Conservation (phyloP, 257 asterid species). For the Rhazya stricta region DNA sequence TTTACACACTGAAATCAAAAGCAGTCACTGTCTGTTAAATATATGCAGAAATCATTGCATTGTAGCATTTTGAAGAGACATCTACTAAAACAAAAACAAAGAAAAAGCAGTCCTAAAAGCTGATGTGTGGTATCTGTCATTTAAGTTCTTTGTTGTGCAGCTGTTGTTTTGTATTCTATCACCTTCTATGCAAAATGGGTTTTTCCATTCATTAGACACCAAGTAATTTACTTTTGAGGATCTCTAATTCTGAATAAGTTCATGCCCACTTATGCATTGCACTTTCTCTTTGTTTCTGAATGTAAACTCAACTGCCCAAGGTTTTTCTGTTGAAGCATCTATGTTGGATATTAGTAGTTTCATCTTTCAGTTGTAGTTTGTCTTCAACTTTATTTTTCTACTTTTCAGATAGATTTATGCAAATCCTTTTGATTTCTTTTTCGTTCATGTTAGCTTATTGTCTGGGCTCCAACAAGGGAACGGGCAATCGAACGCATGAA, state of each 20-base stretch:
- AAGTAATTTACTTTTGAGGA: not conserved
- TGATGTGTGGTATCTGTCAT: not conserved
- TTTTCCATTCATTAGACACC: not conserved
- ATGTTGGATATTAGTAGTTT: not conserved
- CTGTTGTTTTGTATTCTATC: not conserved
- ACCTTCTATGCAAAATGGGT: not conserved
- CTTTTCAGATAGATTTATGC: not conserved
- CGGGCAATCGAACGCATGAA: slow-evolving; percentile 96
- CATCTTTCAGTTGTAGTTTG: not conserved
- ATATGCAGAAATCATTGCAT: not conserved
- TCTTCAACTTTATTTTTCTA: slow-evolving; percentile 14
- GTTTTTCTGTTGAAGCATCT: not conserved
- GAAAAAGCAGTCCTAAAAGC: not conserved
- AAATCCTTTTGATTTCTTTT: not conserved
- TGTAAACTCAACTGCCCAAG: not conserved
- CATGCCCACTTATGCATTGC: not conserved
- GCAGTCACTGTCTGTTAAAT: not conserved
- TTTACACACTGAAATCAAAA: not conserved
- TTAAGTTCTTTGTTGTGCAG: not conserved
- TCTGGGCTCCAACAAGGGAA: slow-evolving; percentile 98
- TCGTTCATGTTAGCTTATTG: slow-evolving; percentile 61
- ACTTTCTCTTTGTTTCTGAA: not conserved
- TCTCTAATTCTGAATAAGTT: not conserved
- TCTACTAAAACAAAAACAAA: not conserved
- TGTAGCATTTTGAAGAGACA: not conserved